Evolutionary conservation across 495 filamentous ascomycete genomes (phyloP), one percentile per base, ranked within the genome.

Genomic region (Penicillium goetzii): DNA sequence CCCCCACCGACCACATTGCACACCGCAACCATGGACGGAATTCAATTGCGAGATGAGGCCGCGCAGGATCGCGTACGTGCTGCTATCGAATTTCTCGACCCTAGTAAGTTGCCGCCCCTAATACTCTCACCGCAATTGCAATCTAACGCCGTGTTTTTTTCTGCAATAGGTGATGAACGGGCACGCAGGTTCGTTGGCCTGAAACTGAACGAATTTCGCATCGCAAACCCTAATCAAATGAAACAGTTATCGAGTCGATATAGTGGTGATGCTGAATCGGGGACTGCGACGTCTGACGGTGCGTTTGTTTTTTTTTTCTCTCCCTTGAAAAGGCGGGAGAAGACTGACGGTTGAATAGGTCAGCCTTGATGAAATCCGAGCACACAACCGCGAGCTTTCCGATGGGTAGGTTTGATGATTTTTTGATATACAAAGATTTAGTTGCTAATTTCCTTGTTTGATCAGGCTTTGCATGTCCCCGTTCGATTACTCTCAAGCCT

Each of bases 321-420:
- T 56, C 43, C 41, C 50, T 34, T 32, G 30, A 54, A 59, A 52
- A 30, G 34, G 41, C 9, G 28, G 61, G 47, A 56, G 25, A 6
- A 38, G 47, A 23, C 67, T 76, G 56, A 75, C 49, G 40, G 60
- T 64, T 60, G 55, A 34, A 41, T 77, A 92, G 78, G 91, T 99
- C 69, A 97, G 92, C 80, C 84, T 99, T 62, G 96, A 98, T 78
- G 92, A 97, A 72, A 90, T 98, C 72, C 84, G 96, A 74, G 85
- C 90, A 64, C 93, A 97, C 79, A 96, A 91, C 72, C 78, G 89
- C 62, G 92, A 95, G 66, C 83, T 98, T 33, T 91, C 96, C 66
- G 92, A 97, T 65, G 92, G 92, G 82, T 86, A 76, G 38, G 76
- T 60, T 21, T 23, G 19, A 30, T 23, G 1, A 11, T 21, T 58